Evolutionary conservation across 2,329 filamentous ascomycete genomes (phyloP).

Genomic region (Fusarium heterosporum): DNA sequence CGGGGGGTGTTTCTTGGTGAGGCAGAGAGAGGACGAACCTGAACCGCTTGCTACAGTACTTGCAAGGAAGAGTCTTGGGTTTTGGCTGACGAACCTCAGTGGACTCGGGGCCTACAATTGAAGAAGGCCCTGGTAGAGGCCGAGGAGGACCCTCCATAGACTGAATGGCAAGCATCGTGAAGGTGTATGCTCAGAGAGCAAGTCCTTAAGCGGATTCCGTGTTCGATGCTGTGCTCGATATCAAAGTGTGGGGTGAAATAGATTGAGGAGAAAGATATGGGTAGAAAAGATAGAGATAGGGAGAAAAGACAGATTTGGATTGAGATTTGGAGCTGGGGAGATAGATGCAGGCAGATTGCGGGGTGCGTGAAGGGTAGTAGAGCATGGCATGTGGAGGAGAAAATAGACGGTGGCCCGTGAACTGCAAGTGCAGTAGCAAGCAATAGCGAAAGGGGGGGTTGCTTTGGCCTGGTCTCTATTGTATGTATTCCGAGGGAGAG

Average conservation of each 20-base stretch:
- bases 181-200: conserved; percentile 32
- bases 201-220: conserved; percentile 24
- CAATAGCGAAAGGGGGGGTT: conserved; percentile 27
- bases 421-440: conserved; percentile 10
- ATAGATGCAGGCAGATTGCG: conserved; percentile 47
- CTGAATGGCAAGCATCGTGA: conserved; percentile 65
- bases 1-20: neutral
- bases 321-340: conserved; percentile 47
- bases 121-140: conserved; percentile 43
- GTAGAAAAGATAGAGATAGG: conserved; percentile 35
- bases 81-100: conserved; percentile 67
- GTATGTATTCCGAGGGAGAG: conserved; percentile 23
- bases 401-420: conserved; percentile 46
- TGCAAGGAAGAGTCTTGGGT: conserved; percentile 71
- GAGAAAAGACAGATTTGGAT: conserved; percentile 35
- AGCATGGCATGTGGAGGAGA: conserved; percentile 46
- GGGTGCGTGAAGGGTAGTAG: conserved; percentile 46
- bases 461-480: conserved; percentile 14
- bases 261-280: conserved; percentile 13
- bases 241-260: conserved; percentile 37
- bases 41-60: conserved; percentile 72
- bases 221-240: conserved; percentile 18
- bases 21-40: conserved; percentile 58
- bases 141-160: conserved; percentile 62
- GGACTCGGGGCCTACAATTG: conserved; percentile 56